Evolutionary conservation across 208 protist genomes (phyloP), one percentile per base, ranked within the genome.

Genomic region (Crithidia sp.): DNA sequence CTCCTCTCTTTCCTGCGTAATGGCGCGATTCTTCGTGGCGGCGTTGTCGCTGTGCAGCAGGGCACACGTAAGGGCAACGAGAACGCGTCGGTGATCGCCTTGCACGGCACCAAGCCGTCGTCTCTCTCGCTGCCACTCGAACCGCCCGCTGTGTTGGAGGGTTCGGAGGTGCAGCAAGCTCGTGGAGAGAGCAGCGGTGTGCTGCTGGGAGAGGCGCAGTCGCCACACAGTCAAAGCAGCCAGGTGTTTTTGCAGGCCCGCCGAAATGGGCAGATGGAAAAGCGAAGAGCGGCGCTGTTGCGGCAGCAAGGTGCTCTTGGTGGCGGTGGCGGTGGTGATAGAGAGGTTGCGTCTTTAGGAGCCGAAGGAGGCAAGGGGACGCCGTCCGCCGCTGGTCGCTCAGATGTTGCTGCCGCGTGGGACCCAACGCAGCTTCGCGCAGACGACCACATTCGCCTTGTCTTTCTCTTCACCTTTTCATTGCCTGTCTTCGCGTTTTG

Each of bases 1-100:
- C 55, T 84, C 3, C 67, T 84, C 10, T 84, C 79, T 39, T 84
- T 84, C 44, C 60, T 84, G 52, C 73, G 79, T 43, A 75, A 65
- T 53, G 54, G 63, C 55, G 64, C 64, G 5, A 71, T 74, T 6
- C 70, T 84, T 28, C 72, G 74, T 9, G 79, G 79, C 10, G 79
- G 74, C 9, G 70, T 49, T 5, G 43, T 72, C 37, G 19, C 70
- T 7, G 64, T 40, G 17, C 59, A 50, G 56, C 53, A 57, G 14
- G 61, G 63, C 47, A 16, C 43, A 28, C n/a, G 36, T n/a, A 75
- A 62, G 54, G 61, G 53, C 19, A 36, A 14, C 4, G 28, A 40
- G n/a, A 55, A 66, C 53, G 3, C 41, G 13, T 68, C 55, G 1
- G 47, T 61, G 13, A 52, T 50, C 16, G 61, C 70, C 1, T 44